Evolutionary conservation across 495 filamentous ascomycete genomes (phyloP).

Genomic region (Neurospora intermedia): DNA sequence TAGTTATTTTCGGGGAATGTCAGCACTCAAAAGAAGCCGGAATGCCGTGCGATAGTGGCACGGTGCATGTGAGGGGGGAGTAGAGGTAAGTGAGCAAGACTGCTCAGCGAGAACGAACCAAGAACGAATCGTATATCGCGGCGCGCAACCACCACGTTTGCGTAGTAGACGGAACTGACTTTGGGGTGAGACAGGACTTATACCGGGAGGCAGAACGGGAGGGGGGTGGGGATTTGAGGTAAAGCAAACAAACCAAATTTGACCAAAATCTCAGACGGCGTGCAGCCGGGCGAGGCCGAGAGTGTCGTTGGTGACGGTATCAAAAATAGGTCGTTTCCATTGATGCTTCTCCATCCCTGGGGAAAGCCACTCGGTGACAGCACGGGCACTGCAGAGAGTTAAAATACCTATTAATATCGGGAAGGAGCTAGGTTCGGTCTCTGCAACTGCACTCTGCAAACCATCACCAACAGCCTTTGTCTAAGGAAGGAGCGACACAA

Average conservation of each 20-base stretch:
- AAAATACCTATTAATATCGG: background rate
- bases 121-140: background rate
- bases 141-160: background rate
- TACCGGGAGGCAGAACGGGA: background rate
- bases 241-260: background rate
- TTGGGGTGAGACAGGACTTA: background rate
- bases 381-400: background rate
- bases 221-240: background rate
- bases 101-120: background rate
- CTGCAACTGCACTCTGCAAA: background rate
- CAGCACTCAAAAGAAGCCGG: background rate
- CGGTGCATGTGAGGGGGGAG: background rate
- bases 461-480: background rate
- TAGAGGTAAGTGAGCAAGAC: background rate
- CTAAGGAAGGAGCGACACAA: background rate
- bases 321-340: background rate
- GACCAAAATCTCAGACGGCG: background rate
- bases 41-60: background rate
- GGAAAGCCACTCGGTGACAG: background rate
- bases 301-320: background rate
- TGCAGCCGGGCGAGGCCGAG: background rate
- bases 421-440: background rate
- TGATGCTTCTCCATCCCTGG: background rate
- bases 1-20: background rate
- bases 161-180: background rate